Conservation (phyloP, 148 eudicot genomes). For the Silene latifolia region DNA sequence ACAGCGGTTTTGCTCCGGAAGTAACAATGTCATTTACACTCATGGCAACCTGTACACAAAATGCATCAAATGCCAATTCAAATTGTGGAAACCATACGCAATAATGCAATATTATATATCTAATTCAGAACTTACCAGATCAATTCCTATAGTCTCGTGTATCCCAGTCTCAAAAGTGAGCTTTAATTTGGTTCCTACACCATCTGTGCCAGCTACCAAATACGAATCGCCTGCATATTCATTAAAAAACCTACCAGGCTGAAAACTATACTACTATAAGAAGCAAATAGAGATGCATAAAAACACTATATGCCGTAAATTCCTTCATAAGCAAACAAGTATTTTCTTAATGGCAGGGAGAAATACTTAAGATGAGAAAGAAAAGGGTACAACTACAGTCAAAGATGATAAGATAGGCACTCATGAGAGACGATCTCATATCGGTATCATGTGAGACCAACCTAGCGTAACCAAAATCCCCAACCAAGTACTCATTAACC, state of each 20-base stretch:
- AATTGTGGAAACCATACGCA: neutral
- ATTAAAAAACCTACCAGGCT: neutral
- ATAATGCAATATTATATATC: neutral
- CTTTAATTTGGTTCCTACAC: slow-evolving; percentile 94
- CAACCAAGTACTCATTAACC: too few relatives aligned
- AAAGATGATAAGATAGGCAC: too few relatives aligned
- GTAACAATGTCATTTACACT: slow-evolving; percentile 95
- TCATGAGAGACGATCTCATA: too few relatives aligned
- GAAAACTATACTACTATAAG: neutral
- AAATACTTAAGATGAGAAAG: too few relatives aligned
- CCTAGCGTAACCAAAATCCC: too few relatives aligned
- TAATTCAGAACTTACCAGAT: slow-evolving; percentile 51
- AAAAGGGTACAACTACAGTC: too few relatives aligned
- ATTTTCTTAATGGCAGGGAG: too few relatives aligned
- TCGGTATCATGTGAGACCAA: too few relatives aligned
- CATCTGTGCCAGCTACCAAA: slow-evolving; percentile 98
- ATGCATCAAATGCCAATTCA: neutral
- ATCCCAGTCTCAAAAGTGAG: slow-evolving; percentile 93
- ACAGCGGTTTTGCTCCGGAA: slow-evolving; percentile 91
- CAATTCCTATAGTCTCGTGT: slow-evolving; percentile 92
- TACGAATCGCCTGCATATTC: slow-evolving; percentile 69
- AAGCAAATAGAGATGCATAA: neutral
- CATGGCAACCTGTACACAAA: slow-evolving; percentile 78
- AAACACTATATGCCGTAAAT: neutral
- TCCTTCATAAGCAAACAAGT: neutral